These are phyloP conservation scores for Sarocladiaceae sp. DNA, from an alignment of 2,329 filamentous ascomycete genomes.

Conservation along the genomic window DNA sequence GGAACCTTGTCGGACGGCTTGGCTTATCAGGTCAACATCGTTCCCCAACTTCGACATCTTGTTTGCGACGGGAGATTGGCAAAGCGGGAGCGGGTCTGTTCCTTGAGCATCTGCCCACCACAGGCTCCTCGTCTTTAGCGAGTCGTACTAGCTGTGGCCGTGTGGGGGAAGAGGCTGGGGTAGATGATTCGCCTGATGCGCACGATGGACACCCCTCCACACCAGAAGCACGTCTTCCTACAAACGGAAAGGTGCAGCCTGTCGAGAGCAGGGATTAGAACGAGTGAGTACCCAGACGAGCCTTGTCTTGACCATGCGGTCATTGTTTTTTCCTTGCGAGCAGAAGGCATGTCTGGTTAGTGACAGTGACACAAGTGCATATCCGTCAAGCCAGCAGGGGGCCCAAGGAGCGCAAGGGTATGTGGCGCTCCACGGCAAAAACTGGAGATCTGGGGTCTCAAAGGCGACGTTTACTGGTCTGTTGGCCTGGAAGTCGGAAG, in stretches of 20 bases:
- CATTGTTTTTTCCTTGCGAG: not conserved
- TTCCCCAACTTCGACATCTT: not conserved
- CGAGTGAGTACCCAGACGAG: no score
- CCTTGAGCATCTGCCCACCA: not conserved
- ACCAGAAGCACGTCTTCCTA: not conserved
- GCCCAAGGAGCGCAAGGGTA: not conserved
- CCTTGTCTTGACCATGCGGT: conserved; percentile 8
- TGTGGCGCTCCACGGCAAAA: conserved; percentile 6
- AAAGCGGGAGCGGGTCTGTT: not conserved
- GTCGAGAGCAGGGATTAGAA: not conserved
- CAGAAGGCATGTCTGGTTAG: no score
- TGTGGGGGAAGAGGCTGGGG: conserved; percentile 7
- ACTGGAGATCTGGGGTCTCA: conserved; percentile 6
- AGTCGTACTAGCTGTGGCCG: not conserved
- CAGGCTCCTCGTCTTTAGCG: conserved; percentile 2
- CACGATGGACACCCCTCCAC: conserved; percentile 1
- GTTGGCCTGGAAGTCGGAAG: not conserved
- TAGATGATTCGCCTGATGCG: conserved; percentile 7
- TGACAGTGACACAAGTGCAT: no score
- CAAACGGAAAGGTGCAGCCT: not conserved
- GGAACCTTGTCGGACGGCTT: not conserved
- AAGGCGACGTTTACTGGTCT: not conserved
- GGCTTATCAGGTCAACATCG: not conserved
- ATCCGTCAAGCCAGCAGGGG: not conserved
- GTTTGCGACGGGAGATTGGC: conserved; percentile 5